A percentile compares a stretch with the other conserved stretches of the same genome.
Conservation (phyloP, 441 rosid genomes). For the Theobroma grandiflorum region DNA sequence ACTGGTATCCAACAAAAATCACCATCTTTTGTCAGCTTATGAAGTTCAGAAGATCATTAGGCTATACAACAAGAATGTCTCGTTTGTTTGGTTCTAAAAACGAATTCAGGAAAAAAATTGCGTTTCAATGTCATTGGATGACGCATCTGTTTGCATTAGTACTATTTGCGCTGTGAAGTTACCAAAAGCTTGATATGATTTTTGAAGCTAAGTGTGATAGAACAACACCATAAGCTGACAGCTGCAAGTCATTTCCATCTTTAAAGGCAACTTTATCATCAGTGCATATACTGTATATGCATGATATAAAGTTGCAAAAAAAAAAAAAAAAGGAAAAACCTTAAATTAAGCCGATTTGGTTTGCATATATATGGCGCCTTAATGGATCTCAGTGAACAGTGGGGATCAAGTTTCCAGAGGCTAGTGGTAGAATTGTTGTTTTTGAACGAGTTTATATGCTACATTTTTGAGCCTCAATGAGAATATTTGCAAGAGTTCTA, state of each 20-base stretch:
- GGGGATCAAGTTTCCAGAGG: neutral
- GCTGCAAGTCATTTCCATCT: slow-evolving; percentile 23
- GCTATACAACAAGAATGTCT: slow-evolving; percentile 20
- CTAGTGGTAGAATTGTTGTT: neutral
- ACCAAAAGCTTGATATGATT: slow-evolving; percentile 10
- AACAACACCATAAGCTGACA: slow-evolving; percentile 15
- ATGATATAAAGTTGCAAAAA: neutral
- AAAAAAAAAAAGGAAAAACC: neutral
- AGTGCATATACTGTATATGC: slow-evolving; percentile 2
- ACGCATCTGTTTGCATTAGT: neutral
- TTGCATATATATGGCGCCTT: neutral
- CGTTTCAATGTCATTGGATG: neutral
- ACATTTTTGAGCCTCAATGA: neutral
- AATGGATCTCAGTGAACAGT: neutral
- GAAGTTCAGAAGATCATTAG: slow-evolving; percentile 9
- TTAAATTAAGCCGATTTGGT: neutral
- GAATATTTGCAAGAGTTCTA: neutral
- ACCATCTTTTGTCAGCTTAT: slow-evolving; percentile 24
- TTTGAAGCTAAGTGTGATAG: slow-evolving; percentile 15
- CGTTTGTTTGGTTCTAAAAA: slow-evolving; percentile 9
- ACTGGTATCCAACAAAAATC: slow-evolving; percentile 20
- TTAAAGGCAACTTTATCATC: slow-evolving; percentile 17
- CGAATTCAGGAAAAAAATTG: neutral
- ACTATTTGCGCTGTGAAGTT: neutral
- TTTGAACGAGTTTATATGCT: neutral